Conservation (phyloP, 768 basidiomycete genomes). For the Pleurotus salmoneostramineus region DNA sequence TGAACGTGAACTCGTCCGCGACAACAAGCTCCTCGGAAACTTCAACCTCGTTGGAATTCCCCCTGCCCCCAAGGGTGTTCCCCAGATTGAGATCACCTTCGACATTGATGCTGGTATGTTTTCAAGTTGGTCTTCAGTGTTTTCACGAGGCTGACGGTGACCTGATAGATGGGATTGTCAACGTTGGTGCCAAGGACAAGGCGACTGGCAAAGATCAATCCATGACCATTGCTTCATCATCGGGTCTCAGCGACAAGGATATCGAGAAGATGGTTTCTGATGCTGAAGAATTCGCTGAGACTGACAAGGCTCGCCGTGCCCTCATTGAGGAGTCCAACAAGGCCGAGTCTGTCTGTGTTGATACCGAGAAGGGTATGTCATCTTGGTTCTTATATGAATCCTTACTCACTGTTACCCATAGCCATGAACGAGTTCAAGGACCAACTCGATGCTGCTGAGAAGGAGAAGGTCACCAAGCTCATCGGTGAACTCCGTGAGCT, state of each 20-base stretch:
- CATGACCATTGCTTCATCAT: slow-evolving; percentile 97
- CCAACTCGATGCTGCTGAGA: slow-evolving; percentile 88
- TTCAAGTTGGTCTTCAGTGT: not conserved
- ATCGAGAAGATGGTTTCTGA: slow-evolving; percentile 97
- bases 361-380: slow-evolving; percentile 88
- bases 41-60: slow-evolving; percentile 99
- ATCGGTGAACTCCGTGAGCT: slow-evolving; percentile 85
- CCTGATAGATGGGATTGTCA: slow-evolving; percentile 83
- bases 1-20: slow-evolving; percentile 96
- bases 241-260: slow-evolving; percentile 93
- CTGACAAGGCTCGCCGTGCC: slow-evolving; percentile 81
- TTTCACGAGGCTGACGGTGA: not conserved
- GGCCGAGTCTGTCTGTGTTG: slow-evolving; percentile 89
- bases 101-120: slow-evolving; percentile 91
- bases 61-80: slow-evolving; percentile 77
- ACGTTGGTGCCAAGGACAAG: slow-evolving; percentile 95
- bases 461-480: slow-evolving; percentile 90
- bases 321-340: slow-evolving; percentile 97
- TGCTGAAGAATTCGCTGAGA: slow-evolving; percentile 90
- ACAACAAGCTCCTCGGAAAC: slow-evolving; percentile 98
- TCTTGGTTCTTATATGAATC: not conserved
- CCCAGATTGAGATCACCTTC: slow-evolving; percentile 87
- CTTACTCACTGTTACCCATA: slow-evolving; percentile 20
- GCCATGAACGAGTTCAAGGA: slow-evolving; percentile 98
- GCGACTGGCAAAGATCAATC: slow-evolving; percentile 88